These are phyloP conservation scores for Fraxinus sp. DNA, from an alignment of 305 asterid species.

Conservation along the genomic window DNA sequence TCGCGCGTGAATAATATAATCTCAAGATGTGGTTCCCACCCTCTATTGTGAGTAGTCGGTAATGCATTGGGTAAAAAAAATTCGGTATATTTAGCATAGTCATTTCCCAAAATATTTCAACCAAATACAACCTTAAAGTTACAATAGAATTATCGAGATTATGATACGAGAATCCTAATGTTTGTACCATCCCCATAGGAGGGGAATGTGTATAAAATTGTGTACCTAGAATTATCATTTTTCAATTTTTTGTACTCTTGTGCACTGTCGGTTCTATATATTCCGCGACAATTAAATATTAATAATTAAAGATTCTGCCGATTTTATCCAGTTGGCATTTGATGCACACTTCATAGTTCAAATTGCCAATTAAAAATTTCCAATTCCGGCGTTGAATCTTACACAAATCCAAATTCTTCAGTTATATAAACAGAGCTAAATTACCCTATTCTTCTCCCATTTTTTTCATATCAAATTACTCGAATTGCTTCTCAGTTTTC, in stretches of 20 bases:
- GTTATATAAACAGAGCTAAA: background rate
- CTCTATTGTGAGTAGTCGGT: no score
- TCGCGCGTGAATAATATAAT: no score
- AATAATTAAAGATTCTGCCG: background rate
- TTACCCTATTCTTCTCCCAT: background rate
- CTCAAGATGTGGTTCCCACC: no score
- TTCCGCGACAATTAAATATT: background rate
- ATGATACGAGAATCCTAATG: background rate
- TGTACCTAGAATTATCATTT: no score
- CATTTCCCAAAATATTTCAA: background rate
- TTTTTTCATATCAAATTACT: background rate
- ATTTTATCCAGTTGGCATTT: conserved; percentile 17
- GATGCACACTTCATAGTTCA: background rate
- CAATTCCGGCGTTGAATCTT: background rate
- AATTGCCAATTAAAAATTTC: background rate
- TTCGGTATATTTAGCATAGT: no score
- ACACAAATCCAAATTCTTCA: background rate
- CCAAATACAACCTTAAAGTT: background rate
- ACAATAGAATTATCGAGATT: background rate
- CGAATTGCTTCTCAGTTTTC: background rate
- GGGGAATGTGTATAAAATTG: no score
- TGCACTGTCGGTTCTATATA: background rate
- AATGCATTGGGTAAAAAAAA: no score
- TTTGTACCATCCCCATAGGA: no score
- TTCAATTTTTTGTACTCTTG: background rate